phyloP scores from a whole-genome alignment of 2,329 filamentous ascomycete species.

The Knoxdaviesia proteae region DNA sequence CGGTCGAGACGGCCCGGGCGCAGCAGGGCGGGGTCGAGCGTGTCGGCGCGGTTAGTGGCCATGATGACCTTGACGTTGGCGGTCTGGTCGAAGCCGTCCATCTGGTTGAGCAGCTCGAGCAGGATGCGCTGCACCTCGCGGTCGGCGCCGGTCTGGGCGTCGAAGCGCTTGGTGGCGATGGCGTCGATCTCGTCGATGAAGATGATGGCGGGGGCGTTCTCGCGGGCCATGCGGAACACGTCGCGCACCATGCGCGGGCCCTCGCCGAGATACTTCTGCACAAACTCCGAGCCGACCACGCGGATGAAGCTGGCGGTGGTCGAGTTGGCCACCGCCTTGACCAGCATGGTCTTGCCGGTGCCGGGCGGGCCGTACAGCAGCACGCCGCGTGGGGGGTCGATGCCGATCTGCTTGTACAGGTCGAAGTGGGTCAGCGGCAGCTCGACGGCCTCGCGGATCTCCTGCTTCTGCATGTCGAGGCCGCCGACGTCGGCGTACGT shows the following conservation, averaged over 20 bases:
- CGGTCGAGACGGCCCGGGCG: conserved; percentile 88
- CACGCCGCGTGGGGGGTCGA: conserved; percentile 91
- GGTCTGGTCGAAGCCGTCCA: conserved; percentile 98
- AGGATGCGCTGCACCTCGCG: conserved; percentile 97
- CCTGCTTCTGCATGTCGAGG: conserved; percentile 98
- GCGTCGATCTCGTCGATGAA: conserved; percentile 99
- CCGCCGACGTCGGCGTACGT: conserved; percentile 96
- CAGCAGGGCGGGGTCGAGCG: conserved; percentile 81
- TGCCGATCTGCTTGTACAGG: conserved; percentile 97
- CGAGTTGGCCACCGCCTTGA: conserved; percentile 96
- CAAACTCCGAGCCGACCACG: conserved; percentile 93
- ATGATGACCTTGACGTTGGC: conserved; percentile 99
- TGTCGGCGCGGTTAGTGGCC: conserved; percentile 97
- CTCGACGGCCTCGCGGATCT: conserved; percentile 95
- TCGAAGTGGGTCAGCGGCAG: conserved; percentile 93
- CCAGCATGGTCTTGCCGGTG: conserved; percentile 91
- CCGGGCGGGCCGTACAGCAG: conserved; percentile 90
- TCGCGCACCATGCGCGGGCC: conserved; percentile 97
- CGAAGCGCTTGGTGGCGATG: conserved; percentile 97
- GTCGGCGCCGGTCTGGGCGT: conserved; percentile 93
- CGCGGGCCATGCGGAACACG: conserved; percentile 95
- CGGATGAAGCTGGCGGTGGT: conserved; percentile 97
- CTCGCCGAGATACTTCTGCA: conserved; percentile 96
- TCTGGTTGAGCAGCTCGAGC: conserved; percentile 93
- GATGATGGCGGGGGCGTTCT: conserved; percentile 96